phyloP scores from a whole-genome alignment of 768 basidiomycete genomes.

The Boletus eberwhitei region DNA sequence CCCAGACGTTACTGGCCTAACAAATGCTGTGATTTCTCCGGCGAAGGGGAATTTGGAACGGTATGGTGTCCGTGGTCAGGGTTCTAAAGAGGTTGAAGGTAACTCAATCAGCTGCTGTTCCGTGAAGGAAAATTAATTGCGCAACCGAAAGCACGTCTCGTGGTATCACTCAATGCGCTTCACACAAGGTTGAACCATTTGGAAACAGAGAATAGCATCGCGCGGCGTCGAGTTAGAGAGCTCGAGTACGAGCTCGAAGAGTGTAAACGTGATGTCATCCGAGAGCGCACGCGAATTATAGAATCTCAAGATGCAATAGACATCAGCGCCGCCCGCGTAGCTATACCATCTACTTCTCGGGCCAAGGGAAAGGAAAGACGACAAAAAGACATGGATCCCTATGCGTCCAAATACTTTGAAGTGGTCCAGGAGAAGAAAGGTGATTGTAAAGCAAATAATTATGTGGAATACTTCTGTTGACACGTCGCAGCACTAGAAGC shows the following conservation, averaged over 20 bases:
- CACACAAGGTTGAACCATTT: conserved; percentile 69
- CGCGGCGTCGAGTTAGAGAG: conserved; percentile 78
- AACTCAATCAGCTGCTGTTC: conserved; percentile 8
- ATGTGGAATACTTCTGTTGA: conserved; percentile 5
- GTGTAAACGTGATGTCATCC: conserved; percentile 73
- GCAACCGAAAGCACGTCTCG: conserved; percentile 48
- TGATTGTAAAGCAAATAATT: conserved; percentile 31
- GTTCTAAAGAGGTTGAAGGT: conserved; percentile 67
- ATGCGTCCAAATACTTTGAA: conserved; percentile 60
- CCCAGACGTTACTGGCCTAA: conserved; percentile 83
- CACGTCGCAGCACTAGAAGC: conserved; percentile 67
- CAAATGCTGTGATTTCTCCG: conserved; percentile 73
- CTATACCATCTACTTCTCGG: conserved; percentile 20
- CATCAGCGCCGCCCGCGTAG: conserved; percentile 11
- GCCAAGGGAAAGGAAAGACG: conserved; percentile 29
- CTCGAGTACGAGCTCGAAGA: conserved; percentile 84
- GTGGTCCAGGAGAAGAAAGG: conserved; percentile 90
- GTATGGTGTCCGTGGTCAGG: conserved; percentile 44
- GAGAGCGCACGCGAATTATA: conserved; percentile 62
- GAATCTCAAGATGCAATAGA: conserved; percentile 47
- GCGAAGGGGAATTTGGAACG: conserved; percentile 54
- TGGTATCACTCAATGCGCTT: conserved; percentile 57
- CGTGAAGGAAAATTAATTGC: background rate
- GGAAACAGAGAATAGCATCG: conserved; percentile 79
- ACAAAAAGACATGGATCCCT: conserved; percentile 34